Conservation (phyloP, 2,329 filamentous ascomycete species). For the Stromatinia cepivora region DNA sequence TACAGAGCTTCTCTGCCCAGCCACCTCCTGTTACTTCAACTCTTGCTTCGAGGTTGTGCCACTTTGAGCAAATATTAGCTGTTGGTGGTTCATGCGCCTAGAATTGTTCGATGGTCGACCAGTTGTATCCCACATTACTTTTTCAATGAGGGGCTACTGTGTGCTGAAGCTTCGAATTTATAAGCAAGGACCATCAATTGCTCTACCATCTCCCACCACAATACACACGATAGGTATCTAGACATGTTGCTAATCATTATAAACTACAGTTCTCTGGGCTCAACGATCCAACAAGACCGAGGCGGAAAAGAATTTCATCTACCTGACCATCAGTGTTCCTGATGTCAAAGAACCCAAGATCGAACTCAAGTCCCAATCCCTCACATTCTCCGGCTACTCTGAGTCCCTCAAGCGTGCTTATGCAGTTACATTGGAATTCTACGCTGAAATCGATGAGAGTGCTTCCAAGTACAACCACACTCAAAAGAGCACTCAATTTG, state of each 20-base stretch:
- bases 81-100: not conserved
- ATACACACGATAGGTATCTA: not conserved
- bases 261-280: conserved; percentile 81
- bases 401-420: conserved; percentile 84
- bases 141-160: conserved; percentile 19
- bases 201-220: not conserved
- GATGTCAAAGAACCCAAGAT: conserved; percentile 84
- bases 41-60: not conserved
- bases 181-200: conserved; percentile 12
- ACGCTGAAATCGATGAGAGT: conserved; percentile 81
- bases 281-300: conserved; percentile 87
- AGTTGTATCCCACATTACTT: conserved; percentile 4
- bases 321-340: conserved; percentile 84
- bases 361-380: conserved; percentile 72
- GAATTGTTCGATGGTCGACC: not conserved
- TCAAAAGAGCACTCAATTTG: conserved; percentile 81
- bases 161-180: conserved; percentile 9
- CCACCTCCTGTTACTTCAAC: not conserved
- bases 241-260: not conserved
- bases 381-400: conserved; percentile 82
- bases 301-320: conserved; percentile 87
- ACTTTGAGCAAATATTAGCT: not conserved
- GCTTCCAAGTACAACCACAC: conserved; percentile 88
- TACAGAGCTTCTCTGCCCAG: not conserved
- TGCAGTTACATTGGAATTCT: conserved; percentile 84